Conservation (phyloP, 805 yeast genomes). For the Saccharomycopsis sp. region DNA sequence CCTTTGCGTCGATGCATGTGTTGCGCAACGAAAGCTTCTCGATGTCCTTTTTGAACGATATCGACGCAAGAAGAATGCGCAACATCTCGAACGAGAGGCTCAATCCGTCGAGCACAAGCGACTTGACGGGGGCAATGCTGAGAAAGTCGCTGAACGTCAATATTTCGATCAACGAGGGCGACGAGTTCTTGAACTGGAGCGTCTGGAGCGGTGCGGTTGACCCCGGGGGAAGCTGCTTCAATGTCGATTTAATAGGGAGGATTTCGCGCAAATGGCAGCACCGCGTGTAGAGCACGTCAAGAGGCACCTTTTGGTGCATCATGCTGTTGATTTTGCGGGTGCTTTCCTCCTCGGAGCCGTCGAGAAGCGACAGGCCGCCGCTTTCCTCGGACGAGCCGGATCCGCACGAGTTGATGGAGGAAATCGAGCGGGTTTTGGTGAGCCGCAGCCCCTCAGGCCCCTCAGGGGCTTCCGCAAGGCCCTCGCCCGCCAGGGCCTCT, state of each 20-base stretch:
- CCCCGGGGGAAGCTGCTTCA: slow-evolving; percentile 73
- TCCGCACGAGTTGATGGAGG: neutral
- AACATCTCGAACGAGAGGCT: slow-evolving; percentile 70
- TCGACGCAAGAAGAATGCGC: slow-evolving; percentile 33
- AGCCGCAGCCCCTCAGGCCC: neutral
- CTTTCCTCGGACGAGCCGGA: neutral
- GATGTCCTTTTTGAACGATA: slow-evolving; percentile 42
- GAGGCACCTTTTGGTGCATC: slow-evolving; percentile 22
- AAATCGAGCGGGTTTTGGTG: neutral
- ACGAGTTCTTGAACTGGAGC: slow-evolving; percentile 74
- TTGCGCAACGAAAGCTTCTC: slow-evolving; percentile 74
- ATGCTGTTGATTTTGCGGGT: slow-evolving; percentile 11
- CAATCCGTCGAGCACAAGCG: slow-evolving; percentile 75
- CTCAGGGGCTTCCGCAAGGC: neutral
- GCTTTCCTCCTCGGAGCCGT: slow-evolving; percentile 8
- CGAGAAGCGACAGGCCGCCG: neutral
- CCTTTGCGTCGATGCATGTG: slow-evolving; percentile 64
- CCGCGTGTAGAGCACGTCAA: slow-evolving; percentile 77
- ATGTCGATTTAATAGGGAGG: slow-evolving; percentile 83
- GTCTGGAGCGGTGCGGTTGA: slow-evolving; percentile 68
- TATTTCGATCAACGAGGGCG: slow-evolving; percentile 83
- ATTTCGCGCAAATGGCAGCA: slow-evolving; percentile 92
- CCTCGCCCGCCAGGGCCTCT: neutral
- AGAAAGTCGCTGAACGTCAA: slow-evolving; percentile 84
- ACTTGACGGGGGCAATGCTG: slow-evolving; percentile 74